These are phyloP conservation scores for Podospora bellae-mahoneyi DNA, from an alignment of 495 filamentous ascomycete species.

Conservation along the genomic window DNA sequence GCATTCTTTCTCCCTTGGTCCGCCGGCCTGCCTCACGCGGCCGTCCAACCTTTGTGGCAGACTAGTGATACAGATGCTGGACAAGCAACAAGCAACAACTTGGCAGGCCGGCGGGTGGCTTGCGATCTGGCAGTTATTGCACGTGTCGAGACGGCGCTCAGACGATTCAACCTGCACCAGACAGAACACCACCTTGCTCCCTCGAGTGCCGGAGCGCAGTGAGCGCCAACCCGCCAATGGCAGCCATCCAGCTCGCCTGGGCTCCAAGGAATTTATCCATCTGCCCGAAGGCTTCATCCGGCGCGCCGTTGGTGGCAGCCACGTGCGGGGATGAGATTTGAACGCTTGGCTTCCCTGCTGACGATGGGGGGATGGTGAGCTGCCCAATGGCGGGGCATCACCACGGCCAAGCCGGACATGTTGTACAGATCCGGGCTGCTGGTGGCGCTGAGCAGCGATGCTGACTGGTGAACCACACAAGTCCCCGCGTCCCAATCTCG, in stretches of 20 bases:
- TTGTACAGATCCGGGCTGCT: slow-evolving; percentile 33
- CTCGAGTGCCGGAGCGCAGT: background rate
- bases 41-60: background rate
- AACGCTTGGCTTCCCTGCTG: slow-evolving; percentile 13
- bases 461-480: slow-evolving; percentile 4
- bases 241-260: background rate
- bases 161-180: slow-evolving; percentile 2
- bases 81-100: background rate
- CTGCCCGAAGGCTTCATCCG: slow-evolving; percentile 34
- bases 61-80: background rate
- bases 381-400: slow-evolving; percentile 18
- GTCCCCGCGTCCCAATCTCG: slow-evolving; percentile 19
- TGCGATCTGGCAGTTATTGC: slow-evolving; percentile 2
- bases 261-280: slow-evolving; percentile 27
- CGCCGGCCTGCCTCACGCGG: background rate
- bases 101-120: background rate
- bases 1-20: slow-evolving; percentile 10
- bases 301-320: slow-evolving; percentile 30
- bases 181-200: slow-evolving; percentile 3
- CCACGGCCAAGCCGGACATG: slow-evolving; percentile 32
- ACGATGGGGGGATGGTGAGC: slow-evolving; percentile 11
- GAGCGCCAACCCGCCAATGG: background rate
- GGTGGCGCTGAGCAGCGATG: slow-evolving; percentile 18
- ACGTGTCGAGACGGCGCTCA: slow-evolving; percentile 6
- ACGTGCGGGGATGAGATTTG: slow-evolving; percentile 32